A percentile compares a stretch with the other conserved stretches of the same genome.
These are phyloP conservation scores for Fusarium virguliforme DNA, from an alignment of 2,329 filamentous ascomycete genomes.

Conservation along the genomic window DNA sequence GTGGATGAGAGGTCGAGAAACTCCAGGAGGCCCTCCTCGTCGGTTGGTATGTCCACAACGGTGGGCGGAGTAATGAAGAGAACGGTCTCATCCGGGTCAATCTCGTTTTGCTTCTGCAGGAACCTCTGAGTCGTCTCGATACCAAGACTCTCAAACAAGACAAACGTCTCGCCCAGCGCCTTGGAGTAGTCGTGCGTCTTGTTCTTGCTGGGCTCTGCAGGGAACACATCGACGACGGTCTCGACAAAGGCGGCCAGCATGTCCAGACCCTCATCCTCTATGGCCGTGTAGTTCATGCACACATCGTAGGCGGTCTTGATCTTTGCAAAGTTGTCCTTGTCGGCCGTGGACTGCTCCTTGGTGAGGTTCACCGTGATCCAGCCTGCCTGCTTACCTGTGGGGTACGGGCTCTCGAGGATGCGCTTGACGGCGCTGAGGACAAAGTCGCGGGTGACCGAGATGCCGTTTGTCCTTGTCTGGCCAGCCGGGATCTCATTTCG, in stretches of 20 bases:
- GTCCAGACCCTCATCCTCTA: slow-evolving; percentile 69
- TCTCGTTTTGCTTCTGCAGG: not conserved
- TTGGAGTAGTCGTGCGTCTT: not conserved
- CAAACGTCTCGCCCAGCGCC: slow-evolving; percentile 24
- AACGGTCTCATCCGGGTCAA: slow-evolving; percentile 19
- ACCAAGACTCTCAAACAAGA: slow-evolving; percentile 33
- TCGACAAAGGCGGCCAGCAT: slow-evolving; percentile 72
- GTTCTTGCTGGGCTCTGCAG: not conserved
- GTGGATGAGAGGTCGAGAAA: slow-evolving; percentile 20
- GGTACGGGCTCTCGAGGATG: slow-evolving; percentile 64
- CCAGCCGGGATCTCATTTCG: slow-evolving; percentile 77
- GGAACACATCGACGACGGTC: slow-evolving; percentile 28
- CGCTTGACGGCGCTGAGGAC: slow-evolving; percentile 41
- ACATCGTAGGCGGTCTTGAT: slow-evolving; percentile 76
- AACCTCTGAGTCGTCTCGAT: slow-evolving; percentile 31
- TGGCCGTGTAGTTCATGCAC: slow-evolving; percentile 74
- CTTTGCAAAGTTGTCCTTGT: slow-evolving; percentile 77
- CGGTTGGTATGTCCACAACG: not conserved
- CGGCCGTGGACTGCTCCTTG: slow-evolving; percentile 59
- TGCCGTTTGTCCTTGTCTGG: slow-evolving; percentile 56
- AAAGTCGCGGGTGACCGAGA: not conserved
- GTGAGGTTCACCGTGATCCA: slow-evolving; percentile 34
- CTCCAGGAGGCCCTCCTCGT: not conserved
- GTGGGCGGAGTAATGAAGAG: not conserved
- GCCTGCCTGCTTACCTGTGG: slow-evolving; percentile 65